Conservation (phyloP, 345 rosid species). For the Viola odorata region DNA sequence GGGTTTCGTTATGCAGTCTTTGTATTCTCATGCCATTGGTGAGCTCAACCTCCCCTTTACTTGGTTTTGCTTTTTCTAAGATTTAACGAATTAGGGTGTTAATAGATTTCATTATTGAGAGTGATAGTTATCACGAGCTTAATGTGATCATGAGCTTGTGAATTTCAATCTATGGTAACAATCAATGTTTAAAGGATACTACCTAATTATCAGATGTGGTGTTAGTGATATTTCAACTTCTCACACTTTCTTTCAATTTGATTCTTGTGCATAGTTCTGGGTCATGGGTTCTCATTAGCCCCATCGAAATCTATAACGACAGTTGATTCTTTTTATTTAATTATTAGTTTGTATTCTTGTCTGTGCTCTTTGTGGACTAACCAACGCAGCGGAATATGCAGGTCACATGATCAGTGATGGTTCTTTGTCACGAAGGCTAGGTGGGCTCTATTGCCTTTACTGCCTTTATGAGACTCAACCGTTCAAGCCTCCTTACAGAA, state of each 20-base stretch:
- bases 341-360: background rate
- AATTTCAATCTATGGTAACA: no score
- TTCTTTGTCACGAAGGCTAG: slow-evolving; percentile 62
- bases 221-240: no score
- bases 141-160: no score
- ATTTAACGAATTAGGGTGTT: no score
- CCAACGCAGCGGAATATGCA: slow-evolving; percentile 27
- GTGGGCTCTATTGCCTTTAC: slow-evolving; percentile 87
- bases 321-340: background rate
- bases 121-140: no score
- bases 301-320: background rate
- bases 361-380: slow-evolving; percentile 2
- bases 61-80: no score
- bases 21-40: slow-evolving; percentile 56
- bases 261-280: no score
- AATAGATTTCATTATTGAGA: no score
- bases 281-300: no score
- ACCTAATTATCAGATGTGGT: no score
- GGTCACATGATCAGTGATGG: slow-evolving; percentile 51
- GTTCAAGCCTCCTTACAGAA: slow-evolving; percentile 64
- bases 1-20: slow-evolving; percentile 63
- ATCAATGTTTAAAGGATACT: no score
- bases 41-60: slow-evolving; percentile 1
- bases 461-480: slow-evolving; percentile 84
- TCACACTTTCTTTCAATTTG: no score